Conservation (phyloP, 2,329 filamentous ascomycete genomes). For the Xylaria sp. region DNA sequence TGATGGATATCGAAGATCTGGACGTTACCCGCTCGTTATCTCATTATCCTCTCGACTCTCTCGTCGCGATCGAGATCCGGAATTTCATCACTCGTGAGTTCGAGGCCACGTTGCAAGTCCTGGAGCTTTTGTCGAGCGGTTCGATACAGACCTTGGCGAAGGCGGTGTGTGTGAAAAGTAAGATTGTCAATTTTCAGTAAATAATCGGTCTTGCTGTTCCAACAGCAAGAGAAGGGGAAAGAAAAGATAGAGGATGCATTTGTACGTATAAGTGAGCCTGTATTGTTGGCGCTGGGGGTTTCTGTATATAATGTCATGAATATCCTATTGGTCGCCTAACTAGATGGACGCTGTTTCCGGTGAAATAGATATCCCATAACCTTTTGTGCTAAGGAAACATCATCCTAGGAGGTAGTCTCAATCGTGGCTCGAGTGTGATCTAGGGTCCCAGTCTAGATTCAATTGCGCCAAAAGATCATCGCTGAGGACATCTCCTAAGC, state of each 20-base stretch:
- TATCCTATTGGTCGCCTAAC: not conserved
- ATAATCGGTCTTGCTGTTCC: not conserved
- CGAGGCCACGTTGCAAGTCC: constrained; percentile 63
- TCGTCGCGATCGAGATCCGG: constrained; percentile 62
- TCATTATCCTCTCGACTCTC: constrained; percentile 59
- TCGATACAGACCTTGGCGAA: constrained; percentile 61
- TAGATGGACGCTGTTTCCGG: not conserved
- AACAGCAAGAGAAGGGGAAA: not conserved
- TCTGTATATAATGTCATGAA: constrained; percentile 17
- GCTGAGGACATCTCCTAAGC: constrained; percentile 54
- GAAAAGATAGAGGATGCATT: not conserved
- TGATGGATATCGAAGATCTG: constrained; percentile 61
- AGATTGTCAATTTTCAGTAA: constrained; percentile 50
- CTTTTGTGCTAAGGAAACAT: not conserved
- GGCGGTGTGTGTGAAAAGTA: constrained; percentile 60
- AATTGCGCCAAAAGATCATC: constrained; percentile 52
- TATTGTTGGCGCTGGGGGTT: not conserved
- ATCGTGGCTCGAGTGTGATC: constrained; percentile 35
- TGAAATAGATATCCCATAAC: constrained; percentile 1
- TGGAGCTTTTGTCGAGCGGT: constrained; percentile 65
- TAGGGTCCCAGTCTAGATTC: constrained; percentile 55
- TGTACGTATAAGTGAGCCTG: constrained; percentile 18
- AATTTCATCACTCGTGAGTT: constrained; percentile 63
- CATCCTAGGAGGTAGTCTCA: not conserved
- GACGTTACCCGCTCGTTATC: constrained; percentile 57